A percentile compares a stretch with the other conserved stretches of the same genome.
phyloP scores from a whole-genome alignment of 805 yeast species.

The Kluyveromyces dobzhanskii region DNA sequence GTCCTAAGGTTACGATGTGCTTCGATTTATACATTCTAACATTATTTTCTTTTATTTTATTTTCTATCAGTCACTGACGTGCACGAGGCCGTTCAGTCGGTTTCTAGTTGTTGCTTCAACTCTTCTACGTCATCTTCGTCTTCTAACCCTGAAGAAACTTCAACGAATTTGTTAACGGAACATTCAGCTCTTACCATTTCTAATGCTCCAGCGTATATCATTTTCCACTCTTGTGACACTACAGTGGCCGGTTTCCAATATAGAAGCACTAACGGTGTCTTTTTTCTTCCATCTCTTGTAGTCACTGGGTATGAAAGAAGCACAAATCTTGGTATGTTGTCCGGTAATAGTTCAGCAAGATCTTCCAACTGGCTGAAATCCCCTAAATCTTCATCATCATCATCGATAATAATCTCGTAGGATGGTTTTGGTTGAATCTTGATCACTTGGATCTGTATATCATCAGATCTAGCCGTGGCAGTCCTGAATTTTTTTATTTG shows the following conservation, averaged over 20 bases:
- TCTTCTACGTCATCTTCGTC: constrained; percentile 28
- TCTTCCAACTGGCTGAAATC: constrained; percentile 43
- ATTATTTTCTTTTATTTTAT: too few species aligned
- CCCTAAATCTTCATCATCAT: constrained; percentile 43
- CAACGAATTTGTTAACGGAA: constrained; percentile 48
- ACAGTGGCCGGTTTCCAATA: constrained; percentile 85
- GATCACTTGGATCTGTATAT: constrained; percentile 50
- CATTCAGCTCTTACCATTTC: constrained; percentile 71
- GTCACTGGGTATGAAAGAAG: constrained; percentile 70
- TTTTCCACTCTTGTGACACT: constrained; percentile 64
- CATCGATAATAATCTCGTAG: constrained; percentile 25
- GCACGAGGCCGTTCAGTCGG: not conserved
- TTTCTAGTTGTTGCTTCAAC: constrained; percentile 32
- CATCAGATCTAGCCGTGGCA: constrained; percentile 54
- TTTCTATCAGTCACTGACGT: too few species aligned
- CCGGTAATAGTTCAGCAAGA: constrained; percentile 70
- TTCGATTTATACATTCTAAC: too few species aligned
- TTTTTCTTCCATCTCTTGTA: constrained; percentile 60
- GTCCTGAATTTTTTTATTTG: constrained; percentile 65
- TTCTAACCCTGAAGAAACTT: constrained; percentile 28
- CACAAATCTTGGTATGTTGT: constrained; percentile 68
- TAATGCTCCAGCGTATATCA: constrained; percentile 88
- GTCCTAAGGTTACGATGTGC: too few species aligned
- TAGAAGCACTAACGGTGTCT: constrained; percentile 68
- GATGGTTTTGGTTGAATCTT: constrained; percentile 27